Conservation (phyloP, 2,329 filamentous ascomycete species). For the Reticulascus tulasneorum region DNA sequence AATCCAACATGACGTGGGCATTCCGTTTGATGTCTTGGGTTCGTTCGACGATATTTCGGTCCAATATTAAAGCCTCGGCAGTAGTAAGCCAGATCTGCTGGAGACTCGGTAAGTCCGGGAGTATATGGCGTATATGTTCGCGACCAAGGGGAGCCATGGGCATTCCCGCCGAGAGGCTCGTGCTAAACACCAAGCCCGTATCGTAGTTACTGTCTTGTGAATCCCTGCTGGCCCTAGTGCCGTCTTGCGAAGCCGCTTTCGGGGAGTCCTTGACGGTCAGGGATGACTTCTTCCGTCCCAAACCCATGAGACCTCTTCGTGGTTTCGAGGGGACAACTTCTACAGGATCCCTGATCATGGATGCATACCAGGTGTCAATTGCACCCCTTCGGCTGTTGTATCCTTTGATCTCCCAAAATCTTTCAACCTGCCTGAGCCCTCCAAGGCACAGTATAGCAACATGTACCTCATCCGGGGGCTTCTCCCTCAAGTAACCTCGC, state of each 20-base stretch:
- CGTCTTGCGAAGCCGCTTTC: constrained; percentile 13
- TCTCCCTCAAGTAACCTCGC: constrained; percentile 60
- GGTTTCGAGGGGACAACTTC: constrained; percentile 41
- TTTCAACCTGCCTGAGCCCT: constrained; percentile 58
- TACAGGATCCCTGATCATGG: constrained; percentile 40
- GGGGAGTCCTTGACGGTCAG: constrained; percentile 26
- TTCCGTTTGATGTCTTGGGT: constrained; percentile 61
- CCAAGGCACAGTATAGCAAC: constrained; percentile 57
- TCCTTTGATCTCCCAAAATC: constrained; percentile 63
- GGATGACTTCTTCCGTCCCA: constrained; percentile 57
- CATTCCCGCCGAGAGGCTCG: constrained; percentile 56
- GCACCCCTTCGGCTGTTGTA: constrained; percentile 57
- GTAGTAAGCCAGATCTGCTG: constrained; percentile 61
- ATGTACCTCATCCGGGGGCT: constrained; percentile 59
- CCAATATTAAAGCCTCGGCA: constrained; percentile 58
- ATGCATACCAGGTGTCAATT: constrained; percentile 58
- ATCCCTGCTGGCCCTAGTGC: constrained; percentile 3
- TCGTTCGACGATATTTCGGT: constrained; percentile 54
- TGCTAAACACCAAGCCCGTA: constrained; percentile 44
- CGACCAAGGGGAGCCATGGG: constrained; percentile 54
- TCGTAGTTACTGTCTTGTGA: constrained; percentile 2
- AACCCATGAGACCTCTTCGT: constrained; percentile 46
- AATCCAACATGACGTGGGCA: constrained; percentile 56
- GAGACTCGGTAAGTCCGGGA: constrained; percentile 53
- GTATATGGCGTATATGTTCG: constrained; percentile 46